Conservation (phyloP, 352 stramenopile genomes). For the Pythium diclinum region DNA sequence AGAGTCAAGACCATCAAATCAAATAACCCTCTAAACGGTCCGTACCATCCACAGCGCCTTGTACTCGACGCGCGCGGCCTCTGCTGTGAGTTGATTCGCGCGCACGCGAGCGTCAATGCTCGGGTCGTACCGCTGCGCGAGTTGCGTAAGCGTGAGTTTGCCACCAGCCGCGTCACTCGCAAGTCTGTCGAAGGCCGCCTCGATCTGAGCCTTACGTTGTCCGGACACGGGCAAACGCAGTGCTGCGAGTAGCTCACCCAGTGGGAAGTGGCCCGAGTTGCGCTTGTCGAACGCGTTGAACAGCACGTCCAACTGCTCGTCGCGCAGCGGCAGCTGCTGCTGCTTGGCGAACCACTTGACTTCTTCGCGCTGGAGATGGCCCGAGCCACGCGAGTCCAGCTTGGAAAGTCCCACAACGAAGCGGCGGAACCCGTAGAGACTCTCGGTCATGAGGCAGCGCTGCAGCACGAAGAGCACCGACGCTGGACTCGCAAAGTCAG, state of each 20-base stretch:
- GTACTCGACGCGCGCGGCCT: slow-evolving; percentile 42
- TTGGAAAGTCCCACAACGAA: slow-evolving; percentile 43
- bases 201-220: slow-evolving; percentile 37
- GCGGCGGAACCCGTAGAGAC: slow-evolving; percentile 58
- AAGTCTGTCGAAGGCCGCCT: slow-evolving; percentile 46
- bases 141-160: slow-evolving; percentile 40
- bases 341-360: slow-evolving; percentile 59
- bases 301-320: slow-evolving; percentile 73
- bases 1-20: neutral
- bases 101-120: slow-evolving; percentile 59
- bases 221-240: slow-evolving; percentile 39
- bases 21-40: neutral
- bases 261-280: slow-evolving; percentile 56
- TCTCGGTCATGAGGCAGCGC: slow-evolving; percentile 48
- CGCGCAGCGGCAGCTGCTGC: slow-evolving; percentile 50
- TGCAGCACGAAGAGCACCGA: slow-evolving; percentile 52
- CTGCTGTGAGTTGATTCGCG: slow-evolving; percentile 32
- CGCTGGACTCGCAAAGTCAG: slow-evolving; percentile 36
- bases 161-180: slow-evolving; percentile 17
- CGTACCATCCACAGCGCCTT: slow-evolving; percentile 44
- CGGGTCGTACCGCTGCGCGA: slow-evolving; percentile 53
- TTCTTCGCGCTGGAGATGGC: slow-evolving; percentile 63
- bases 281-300: slow-evolving; percentile 71
- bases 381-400: slow-evolving; percentile 43
- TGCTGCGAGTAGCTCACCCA: slow-evolving; percentile 39